A percentile compares a stretch with the other conserved stretches of the same genome.
These are phyloP conservation scores for Microbotryum scabiosae DNA, from an alignment of 1,284 basidiomycete species.

Conservation along the genomic window DNA sequence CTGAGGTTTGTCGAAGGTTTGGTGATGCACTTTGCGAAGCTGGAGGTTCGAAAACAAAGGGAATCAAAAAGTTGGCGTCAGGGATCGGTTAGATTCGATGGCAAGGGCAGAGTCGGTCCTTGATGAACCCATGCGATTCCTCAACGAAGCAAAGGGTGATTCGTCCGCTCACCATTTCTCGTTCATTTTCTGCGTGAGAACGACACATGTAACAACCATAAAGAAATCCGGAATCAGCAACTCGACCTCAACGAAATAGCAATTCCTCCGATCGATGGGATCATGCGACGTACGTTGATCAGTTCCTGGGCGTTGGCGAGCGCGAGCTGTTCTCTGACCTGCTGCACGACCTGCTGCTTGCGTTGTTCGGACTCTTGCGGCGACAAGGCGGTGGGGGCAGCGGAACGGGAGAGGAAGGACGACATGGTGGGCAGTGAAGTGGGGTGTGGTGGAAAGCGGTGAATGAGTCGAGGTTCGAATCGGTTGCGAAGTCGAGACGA, in stretches of 20 bases:
- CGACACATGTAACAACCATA: too few species aligned
- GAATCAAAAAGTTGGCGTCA: too few species aligned
- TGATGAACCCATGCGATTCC: too few species aligned
- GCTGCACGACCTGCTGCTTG: constrained; percentile 62
- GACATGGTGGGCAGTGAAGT: constrained; percentile 1
- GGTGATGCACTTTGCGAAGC: constrained; percentile 65
- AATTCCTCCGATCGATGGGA: not conserved
- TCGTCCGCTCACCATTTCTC: constrained; percentile 35
- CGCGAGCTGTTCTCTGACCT: constrained; percentile 58
- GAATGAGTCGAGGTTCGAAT: too few species aligned
- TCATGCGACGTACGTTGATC: constrained; percentile 52
- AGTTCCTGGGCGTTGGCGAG: constrained; percentile 69
- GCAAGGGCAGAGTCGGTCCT: too few species aligned
- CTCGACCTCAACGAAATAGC: not conserved
- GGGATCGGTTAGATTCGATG: too few species aligned
- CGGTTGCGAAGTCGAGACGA: too few species aligned
- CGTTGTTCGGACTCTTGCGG: constrained; percentile 1
- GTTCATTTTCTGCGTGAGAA: constrained; percentile 30
- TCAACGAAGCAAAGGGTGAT: too few species aligned
- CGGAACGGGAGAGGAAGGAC: constrained; percentile 11
- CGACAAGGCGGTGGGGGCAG: constrained; percentile 1
- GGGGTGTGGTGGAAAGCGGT: not conserved
- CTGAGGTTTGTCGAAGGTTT: constrained; percentile 64
- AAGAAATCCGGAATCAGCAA: not conserved
- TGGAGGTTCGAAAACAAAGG: too few species aligned